Base-by-base conservation (phyloP, 2,329 filamentous ascomycete species). In the Aspergillus pseudotamarii region DNA sequence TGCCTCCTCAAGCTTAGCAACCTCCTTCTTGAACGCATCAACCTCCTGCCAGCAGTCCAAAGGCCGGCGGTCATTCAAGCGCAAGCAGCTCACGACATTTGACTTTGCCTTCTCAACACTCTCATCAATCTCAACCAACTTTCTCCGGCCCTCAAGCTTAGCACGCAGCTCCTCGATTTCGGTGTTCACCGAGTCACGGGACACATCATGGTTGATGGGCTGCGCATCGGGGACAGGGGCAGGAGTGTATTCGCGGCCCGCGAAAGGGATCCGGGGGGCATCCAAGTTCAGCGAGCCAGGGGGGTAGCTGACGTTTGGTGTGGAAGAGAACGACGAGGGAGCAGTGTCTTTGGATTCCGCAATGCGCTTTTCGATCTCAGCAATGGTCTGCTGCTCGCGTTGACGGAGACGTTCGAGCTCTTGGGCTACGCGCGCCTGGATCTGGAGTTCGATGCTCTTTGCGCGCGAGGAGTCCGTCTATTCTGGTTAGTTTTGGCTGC, bases 31-130 rank as follows among this genome's bases (percentile, higher is more conserved):
- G 80, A 98, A 98, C 23, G 84, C 84, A 82, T 96, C 91, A 28
- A 97, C 93, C 86, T 97, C 93, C 79, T 89, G 86, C 91, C 92
- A 97, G 85, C 94, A 98, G 83, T 97, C 92, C 75, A 97, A 83
- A 76, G 94, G 94, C 78, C 93, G 86, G 68, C 93, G 85, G 80
- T 97, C 94, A 78, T 97, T 90, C 73, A 90, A 85, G 66, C 91
- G 84, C 83, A 98, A 83, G 78, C 94, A 98, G 71, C 86, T 85
- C 66, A 95, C 87, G 61, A 97, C 88, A 64, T 89, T 88, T 69
- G 87, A 83, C 78, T 93, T 90, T 23, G 93, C 92, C 75, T 84
- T 85, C 79, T 92, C 89, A 56, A 97, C 88, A 57, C 82, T 82
- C 66, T 89, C 87, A 69, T 93, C 92, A 68, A 93, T 76, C 68